Conservation (phyloP, 495 filamentous ascomycete species). For the Halenospora varia region DNA sequence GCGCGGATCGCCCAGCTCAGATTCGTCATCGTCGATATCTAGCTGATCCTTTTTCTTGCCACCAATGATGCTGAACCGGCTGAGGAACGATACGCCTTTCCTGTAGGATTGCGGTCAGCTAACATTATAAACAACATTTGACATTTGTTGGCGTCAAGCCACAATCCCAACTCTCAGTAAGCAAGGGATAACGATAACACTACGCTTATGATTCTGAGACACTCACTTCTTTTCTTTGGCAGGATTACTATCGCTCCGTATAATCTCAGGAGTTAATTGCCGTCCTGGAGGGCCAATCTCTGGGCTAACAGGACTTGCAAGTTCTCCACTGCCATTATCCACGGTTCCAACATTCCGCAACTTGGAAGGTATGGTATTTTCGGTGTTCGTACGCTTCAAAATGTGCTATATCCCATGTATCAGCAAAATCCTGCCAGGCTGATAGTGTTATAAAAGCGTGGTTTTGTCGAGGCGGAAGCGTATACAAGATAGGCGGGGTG, state of each 20-base stretch:
- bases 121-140: neutral
- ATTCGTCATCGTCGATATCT: slow-evolving; percentile 63
- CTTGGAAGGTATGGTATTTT: slow-evolving; percentile 63
- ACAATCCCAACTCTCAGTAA: slow-evolving; percentile 4
- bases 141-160: neutral
- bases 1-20: slow-evolving; percentile 64
- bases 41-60: slow-evolving; percentile 66
- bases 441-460: neutral
- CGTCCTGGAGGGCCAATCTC: slow-evolving; percentile 32
- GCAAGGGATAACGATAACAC: neutral
- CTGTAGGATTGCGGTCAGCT: slow-evolving; percentile 33
- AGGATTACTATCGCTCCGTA: slow-evolving; percentile 37
- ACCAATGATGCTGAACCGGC: slow-evolving; percentile 71
- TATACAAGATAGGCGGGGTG: neutral
- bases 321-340: slow-evolving; percentile 46
- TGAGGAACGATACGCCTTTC: slow-evolving; percentile 88
- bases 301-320: slow-evolving; percentile 46
- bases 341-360: slow-evolving; percentile 48
- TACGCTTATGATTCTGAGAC: slow-evolving; percentile 13
- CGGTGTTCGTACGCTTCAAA: slow-evolving; percentile 75
- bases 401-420: slow-evolving; percentile 47
- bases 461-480: neutral
- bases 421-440: slow-evolving; percentile 3
- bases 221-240: slow-evolving; percentile 39
- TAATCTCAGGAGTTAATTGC: slow-evolving; percentile 25